Evolutionary conservation across 306 rosid genomes (phyloP).

Genomic region (Gynostemma pentaphyllum): DNA sequence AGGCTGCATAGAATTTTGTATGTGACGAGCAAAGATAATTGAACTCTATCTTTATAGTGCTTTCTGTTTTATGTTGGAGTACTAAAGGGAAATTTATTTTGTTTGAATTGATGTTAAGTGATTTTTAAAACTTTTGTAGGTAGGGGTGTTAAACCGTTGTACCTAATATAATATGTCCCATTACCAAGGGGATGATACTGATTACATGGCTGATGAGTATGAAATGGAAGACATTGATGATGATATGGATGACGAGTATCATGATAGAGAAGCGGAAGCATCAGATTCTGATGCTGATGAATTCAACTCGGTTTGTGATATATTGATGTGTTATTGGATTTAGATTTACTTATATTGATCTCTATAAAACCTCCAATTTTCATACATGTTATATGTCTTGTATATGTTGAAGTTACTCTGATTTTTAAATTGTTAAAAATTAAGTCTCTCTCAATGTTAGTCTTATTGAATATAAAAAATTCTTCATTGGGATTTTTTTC

Average conservation of each 20-base stretch:
- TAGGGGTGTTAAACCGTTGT: constrained; percentile 6
- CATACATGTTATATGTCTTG: background rate
- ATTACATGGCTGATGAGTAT: constrained; percentile 48
- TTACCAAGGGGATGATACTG: constrained; percentile 37
- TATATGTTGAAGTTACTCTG: background rate
- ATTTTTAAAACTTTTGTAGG: constrained; percentile 10
- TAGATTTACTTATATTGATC: background rate
- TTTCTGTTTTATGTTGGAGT: background rate
- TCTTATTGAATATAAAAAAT: background rate
- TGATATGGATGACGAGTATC: constrained; percentile 43
- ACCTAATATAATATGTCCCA: constrained; percentile 36
- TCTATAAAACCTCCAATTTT: background rate
- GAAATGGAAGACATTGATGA: constrained; percentile 67
- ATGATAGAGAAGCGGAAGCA: constrained; percentile 39
- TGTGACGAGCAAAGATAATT: background rate
- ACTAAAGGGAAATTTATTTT: background rate
- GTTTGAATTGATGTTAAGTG: background rate
- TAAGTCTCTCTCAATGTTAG: background rate
- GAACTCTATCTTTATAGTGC: background rate
- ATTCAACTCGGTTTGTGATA: constrained; percentile 44
- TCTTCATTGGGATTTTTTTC: constrained; percentile 14
- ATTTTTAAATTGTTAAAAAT: background rate
- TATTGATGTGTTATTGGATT: background rate
- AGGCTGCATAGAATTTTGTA: background rate
- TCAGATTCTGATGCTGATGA: constrained; percentile 62